Conservation (phyloP, 495 filamentous ascomycete genomes). For the Ramalina intermedia region DNA sequence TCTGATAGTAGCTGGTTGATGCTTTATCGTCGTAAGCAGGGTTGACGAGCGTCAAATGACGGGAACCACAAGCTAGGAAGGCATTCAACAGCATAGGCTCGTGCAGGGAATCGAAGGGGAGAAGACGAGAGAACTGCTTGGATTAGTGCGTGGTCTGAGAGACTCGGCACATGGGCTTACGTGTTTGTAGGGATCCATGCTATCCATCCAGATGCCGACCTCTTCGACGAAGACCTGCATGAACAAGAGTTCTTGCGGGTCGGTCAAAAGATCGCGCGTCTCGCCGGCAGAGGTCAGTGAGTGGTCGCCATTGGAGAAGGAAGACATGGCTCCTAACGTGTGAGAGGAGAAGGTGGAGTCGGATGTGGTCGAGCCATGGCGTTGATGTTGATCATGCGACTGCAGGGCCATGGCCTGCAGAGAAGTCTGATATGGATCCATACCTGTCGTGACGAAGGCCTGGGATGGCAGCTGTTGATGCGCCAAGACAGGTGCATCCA, state of each 20-base stretch:
- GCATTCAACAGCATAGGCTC: constrained; percentile 90
- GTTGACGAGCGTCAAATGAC: constrained; percentile 61
- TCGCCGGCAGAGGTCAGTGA: constrained; percentile 37
- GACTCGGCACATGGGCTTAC: constrained; percentile 25
- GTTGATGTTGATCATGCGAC: constrained; percentile 16
- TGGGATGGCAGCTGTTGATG: constrained; percentile 31
- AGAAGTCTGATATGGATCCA: constrained; percentile 19
- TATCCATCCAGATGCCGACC: constrained; percentile 90
- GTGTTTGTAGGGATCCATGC: constrained; percentile 73
- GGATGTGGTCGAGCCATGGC: constrained; percentile 19
- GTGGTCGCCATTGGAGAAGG: constrained; percentile 29
- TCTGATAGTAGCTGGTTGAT: constrained; percentile 68
- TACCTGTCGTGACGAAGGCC: constrained; percentile 19
- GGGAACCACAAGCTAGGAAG: constrained; percentile 76
- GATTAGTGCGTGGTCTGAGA: constrained; percentile 15
- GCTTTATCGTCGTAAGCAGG: constrained; percentile 59
- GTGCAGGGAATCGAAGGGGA: constrained; percentile 67
- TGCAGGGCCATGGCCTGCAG: constrained; percentile 16
- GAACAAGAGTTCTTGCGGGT: constrained; percentile 62
- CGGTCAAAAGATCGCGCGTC: constrained; percentile 39
- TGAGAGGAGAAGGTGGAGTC: constrained; percentile 21
- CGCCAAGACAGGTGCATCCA: constrained; percentile 16
- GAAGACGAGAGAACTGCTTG: constrained; percentile 54
- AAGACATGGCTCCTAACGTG: constrained; percentile 13
- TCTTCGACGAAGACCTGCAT: constrained; percentile 89